These are phyloP conservation scores for Flaveria floridana DNA, from an alignment of 140 eudicot genomes.

Conservation along the genomic window DNA sequence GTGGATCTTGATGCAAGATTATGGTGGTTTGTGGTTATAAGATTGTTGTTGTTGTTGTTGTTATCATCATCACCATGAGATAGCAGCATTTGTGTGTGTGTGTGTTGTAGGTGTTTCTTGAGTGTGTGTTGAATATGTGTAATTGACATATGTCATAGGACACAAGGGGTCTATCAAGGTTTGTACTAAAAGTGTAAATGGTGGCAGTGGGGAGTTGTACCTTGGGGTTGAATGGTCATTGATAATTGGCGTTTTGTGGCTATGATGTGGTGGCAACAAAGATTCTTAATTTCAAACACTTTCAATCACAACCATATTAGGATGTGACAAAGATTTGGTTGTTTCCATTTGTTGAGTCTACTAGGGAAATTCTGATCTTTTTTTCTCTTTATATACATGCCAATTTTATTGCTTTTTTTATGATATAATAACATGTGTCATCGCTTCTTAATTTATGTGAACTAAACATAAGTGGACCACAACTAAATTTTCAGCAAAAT, in stretches of 20 bases:
- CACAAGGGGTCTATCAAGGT: conserved; percentile 38
- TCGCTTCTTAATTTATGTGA: conserved; percentile 9
- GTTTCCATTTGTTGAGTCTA: conserved; percentile 44
- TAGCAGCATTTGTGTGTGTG: not conserved
- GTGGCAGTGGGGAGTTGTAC: conserved; percentile 38
- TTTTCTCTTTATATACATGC: conserved; percentile 35
- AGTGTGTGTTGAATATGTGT: conserved; percentile 9
- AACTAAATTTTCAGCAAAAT: not conserved
- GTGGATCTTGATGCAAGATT: not conserved
- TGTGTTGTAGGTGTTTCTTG: conserved; percentile 12
- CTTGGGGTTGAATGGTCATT: conserved; percentile 41
- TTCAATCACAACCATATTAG: conserved; percentile 37
- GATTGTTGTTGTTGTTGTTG: not conserved
- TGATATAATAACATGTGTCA: conserved; percentile 10
- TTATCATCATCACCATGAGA: conserved; percentile 21
- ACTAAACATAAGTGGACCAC: not conserved
- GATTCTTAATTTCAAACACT: conserved; percentile 37
- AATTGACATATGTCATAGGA: conserved; percentile 40
- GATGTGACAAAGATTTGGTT: conserved; percentile 44
- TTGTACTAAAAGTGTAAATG: conserved; percentile 38
- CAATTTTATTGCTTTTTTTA: conserved; percentile 29
- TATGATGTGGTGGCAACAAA: conserved; percentile 37
- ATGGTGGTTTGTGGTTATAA: conserved; percentile 14
- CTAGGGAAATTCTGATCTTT: conserved; percentile 31
- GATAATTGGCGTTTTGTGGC: conserved; percentile 41